phyloP scores from a whole-genome alignment of 1,139 yeast species.

The Blastobotrys ciferrii region DNA sequence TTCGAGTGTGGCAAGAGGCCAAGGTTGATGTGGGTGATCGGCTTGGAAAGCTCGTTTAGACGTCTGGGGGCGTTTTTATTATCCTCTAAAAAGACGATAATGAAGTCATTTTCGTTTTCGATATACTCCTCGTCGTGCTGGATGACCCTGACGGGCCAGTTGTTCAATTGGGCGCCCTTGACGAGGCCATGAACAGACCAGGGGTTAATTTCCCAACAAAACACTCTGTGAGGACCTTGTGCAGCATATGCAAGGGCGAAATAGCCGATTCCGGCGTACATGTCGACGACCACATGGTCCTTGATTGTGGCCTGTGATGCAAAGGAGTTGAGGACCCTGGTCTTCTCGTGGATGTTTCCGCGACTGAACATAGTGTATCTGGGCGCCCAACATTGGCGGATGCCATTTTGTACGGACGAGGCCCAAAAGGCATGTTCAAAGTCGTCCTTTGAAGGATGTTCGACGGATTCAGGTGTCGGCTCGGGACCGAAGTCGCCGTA shows the following conservation, averaged over 20 bases:
- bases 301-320: constrained; percentile 32
- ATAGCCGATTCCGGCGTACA: constrained; percentile 86
- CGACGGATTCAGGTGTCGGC: constrained; percentile 29
- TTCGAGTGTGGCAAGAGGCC: constrained; percentile 74
- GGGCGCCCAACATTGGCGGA: constrained; percentile 82
- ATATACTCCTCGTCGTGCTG: constrained; percentile 35
- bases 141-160: constrained; percentile 43
- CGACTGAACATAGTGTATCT: constrained; percentile 81
- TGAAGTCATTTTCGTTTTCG: constrained; percentile 27
- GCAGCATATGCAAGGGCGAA: constrained; percentile 69
- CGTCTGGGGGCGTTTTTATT: constrained; percentile 53
- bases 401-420: constrained; percentile 65
- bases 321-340: constrained; percentile 49
- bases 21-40: constrained; percentile 62
- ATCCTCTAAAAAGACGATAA: constrained; percentile 59
- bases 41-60: constrained; percentile 31
- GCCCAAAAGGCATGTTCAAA: constrained; percentile 69
- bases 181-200: constrained; percentile 77
- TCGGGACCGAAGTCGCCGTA: constrained; percentile 65
- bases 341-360: constrained; percentile 84
- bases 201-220: constrained; percentile 84
- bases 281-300: constrained; percentile 54
- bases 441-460: constrained; percentile 45
- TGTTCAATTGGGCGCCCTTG: constrained; percentile 52
- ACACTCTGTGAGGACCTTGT: constrained; percentile 50